phyloP scores from a whole-genome alignment of 2,329 filamentous ascomycete genomes.

The Trematosphaeria pertusa region DNA sequence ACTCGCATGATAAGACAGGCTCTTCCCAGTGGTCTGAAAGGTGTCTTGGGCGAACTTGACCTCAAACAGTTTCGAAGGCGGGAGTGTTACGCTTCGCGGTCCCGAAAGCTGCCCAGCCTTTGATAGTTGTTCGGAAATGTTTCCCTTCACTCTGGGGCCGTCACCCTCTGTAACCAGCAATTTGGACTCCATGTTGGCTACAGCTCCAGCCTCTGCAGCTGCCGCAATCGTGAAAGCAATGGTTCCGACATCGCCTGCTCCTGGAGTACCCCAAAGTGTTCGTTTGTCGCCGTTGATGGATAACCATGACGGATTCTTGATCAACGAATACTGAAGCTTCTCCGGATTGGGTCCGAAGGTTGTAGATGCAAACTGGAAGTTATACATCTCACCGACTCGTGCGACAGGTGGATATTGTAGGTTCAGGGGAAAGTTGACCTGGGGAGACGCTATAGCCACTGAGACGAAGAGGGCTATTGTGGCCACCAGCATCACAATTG shows the following conservation, averaged over 20 bases:
- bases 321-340: conserved; percentile 71
- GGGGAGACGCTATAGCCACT: conserved; percentile 37
- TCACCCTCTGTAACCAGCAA: conserved; percentile 70
- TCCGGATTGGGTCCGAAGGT: conserved; percentile 71
- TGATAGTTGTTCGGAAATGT: conserved; percentile 65
- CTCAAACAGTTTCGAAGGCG: conserved; percentile 43
- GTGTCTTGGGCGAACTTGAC: conserved; percentile 59
- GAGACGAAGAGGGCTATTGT: conserved; percentile 23
- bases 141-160: conserved; percentile 62
- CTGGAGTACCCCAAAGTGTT: conserved; percentile 75
- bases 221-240: conserved; percentile 72
- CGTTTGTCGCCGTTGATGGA: conserved; percentile 70
- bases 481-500: conserved; percentile 24
- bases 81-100: conserved; percentile 62
- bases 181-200: conserved; percentile 68
- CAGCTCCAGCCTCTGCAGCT: conserved; percentile 68
- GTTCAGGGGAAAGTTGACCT: conserved; percentile 75
- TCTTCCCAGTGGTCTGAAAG: conserved; percentile 64
- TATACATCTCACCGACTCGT: conserved; percentile 70
- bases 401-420: conserved; percentile 84
- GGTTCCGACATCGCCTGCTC: conserved; percentile 62
- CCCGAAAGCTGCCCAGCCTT: conserved; percentile 64
- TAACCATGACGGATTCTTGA: conserved; percentile 74
- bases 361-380: conserved; percentile 73
- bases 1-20: conserved; percentile 76